These are phyloP conservation scores for Cryphonectria parasitica DNA, from an alignment of 2,329 filamentous ascomycete genomes.

Conservation along the genomic window DNA sequence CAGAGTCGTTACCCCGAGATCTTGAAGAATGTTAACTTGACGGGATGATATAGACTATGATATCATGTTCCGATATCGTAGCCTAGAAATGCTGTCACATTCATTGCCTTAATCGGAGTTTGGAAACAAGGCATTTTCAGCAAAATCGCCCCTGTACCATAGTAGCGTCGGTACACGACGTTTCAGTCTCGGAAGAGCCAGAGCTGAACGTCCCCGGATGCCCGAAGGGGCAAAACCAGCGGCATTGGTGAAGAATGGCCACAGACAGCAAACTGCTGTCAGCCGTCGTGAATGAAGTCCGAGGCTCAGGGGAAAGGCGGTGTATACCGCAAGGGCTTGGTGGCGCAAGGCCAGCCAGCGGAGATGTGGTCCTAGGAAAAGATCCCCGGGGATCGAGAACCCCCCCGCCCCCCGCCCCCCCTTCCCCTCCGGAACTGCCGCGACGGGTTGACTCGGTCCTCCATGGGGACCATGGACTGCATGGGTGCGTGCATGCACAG, in stretches of 20 bases:
- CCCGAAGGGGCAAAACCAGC: neutral
- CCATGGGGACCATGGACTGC: neutral
- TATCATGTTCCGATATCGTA: neutral
- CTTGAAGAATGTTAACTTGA: neutral
- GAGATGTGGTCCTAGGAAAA: neutral
- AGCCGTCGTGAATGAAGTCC: neutral
- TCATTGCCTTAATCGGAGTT: neutral
- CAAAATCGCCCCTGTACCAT: neutral
- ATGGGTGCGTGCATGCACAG: neutral
- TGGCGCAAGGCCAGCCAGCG: neutral
- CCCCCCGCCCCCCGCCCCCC: neutral
- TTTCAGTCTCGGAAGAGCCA: neutral
- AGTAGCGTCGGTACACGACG: neutral
- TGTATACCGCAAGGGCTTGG: neutral
- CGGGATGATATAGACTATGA: neutral
- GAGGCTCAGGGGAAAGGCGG: neutral
- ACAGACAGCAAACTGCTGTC: neutral
- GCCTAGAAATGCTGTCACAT: neutral
- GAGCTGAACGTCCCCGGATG: neutral
- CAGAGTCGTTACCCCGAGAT: neutral
- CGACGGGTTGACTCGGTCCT: constrained; percentile 5
- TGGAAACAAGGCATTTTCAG: neutral
- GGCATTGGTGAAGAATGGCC: neutral
- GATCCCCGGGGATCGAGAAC: neutral
- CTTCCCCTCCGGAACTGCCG: neutral